phyloP scores from a whole-genome alignment of 805 yeast species.

The Nakazawaea pomicola region DNA sequence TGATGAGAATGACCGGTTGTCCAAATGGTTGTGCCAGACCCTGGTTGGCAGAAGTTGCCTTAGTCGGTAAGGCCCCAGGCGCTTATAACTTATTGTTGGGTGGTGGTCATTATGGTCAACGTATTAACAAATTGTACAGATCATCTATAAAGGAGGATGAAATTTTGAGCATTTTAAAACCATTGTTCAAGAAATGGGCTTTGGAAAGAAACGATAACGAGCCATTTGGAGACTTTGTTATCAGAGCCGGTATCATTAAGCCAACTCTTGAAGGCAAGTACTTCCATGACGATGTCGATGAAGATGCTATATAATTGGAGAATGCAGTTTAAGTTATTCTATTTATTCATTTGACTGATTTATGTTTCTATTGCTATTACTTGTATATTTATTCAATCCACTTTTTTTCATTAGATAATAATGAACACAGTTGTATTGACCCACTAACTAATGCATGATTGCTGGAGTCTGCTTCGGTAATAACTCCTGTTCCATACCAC shows the following conservation, averaged over 20 bases:
- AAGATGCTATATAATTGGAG: conserved; percentile 43
- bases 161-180: conserved; percentile 68
- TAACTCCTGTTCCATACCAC: too few species aligned
- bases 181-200: conserved; percentile 92
- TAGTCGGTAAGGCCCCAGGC: conserved; percentile 92
- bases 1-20: conserved; percentile 98
- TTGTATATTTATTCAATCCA: too few species aligned
- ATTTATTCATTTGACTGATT: background rate
- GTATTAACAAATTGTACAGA: conserved; percentile 84
- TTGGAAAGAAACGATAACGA: conserved; percentile 87
- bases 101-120: conserved; percentile 92
- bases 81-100: conserved; percentile 93
- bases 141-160: conserved; percentile 90
- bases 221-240: conserved; percentile 90
- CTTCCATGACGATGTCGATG: conserved; percentile 92
- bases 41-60: conserved; percentile 94
- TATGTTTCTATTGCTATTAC: background rate
- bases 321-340: too few species aligned
- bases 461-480: too few species aligned
- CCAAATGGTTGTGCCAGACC: conserved; percentile 99
- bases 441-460: too few species aligned
- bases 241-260: conserved; percentile 81
- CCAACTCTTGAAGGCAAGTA: conserved; percentile 87
- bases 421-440: too few species aligned
- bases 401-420: too few species aligned